Evolutionary conservation across 306 rosid genomes (phyloP).

Genomic region (Pueraria montana): DNA sequence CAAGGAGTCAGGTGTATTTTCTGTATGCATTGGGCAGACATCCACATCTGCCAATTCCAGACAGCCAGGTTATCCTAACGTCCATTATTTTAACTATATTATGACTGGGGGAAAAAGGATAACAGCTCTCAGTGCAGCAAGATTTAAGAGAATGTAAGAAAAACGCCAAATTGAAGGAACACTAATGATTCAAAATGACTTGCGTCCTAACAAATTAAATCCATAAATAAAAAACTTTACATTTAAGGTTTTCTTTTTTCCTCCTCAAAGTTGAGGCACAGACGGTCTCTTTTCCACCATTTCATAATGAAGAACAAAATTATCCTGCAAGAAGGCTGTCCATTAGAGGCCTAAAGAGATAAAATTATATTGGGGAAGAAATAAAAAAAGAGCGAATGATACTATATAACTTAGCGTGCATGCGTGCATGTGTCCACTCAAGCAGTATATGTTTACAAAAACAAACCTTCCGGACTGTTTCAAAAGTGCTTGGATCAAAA

Average conservation of each 20-base stretch:
- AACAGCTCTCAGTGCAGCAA: constrained; percentile 38
- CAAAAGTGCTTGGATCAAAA: constrained; percentile 88
- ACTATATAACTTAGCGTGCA: background rate
- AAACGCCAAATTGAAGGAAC: constrained; percentile 45
- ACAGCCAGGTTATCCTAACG: constrained; percentile 32
- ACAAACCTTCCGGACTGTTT: constrained; percentile 83
- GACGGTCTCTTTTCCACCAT: constrained; percentile 83
- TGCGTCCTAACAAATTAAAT: constrained; percentile 52
- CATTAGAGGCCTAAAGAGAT: constrained; percentile 16
- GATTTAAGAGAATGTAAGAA: constrained; percentile 34
- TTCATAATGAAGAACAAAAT: constrained; percentile 80
- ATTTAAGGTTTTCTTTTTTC: constrained; percentile 28
- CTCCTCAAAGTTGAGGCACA: constrained; percentile 70
- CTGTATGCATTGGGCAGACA: background rate
- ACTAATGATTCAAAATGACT: constrained; percentile 49
- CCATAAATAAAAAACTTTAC: constrained; percentile 59
- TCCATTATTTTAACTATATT: constrained; percentile 23
- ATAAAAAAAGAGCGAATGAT: background rate
- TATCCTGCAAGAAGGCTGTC: constrained; percentile 72
- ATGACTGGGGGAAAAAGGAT: background rate
- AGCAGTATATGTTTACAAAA: constrained; percentile 3
- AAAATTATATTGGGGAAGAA: background rate
- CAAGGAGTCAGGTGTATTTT: background rate
- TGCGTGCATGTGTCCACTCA: background rate
- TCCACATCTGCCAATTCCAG: constrained; percentile 14